Evolutionary conservation across 805 yeast genomes (phyloP).

Genomic region (Candida corydali): DNA sequence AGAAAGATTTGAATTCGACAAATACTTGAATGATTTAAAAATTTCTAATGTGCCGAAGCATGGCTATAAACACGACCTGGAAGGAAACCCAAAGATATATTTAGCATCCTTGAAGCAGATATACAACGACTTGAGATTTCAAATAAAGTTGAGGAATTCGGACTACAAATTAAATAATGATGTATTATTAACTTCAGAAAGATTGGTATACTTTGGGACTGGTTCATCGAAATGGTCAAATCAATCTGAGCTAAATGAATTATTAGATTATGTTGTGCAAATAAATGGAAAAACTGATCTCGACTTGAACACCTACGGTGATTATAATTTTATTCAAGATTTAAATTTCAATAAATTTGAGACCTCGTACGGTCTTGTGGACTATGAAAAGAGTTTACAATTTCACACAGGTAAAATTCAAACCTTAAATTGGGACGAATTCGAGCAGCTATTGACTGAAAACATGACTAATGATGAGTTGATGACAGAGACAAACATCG

Average conservation of each 20-base stretch:
- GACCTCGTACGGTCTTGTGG: conserved; percentile 26
- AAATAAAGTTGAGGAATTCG: conserved; percentile 30
- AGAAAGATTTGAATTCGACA: conserved; percentile 23
- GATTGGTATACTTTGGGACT: conserved; percentile 15
- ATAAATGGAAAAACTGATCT: conserved; percentile 14
- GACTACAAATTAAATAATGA: conserved; percentile 4
- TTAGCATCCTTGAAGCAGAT: conserved; percentile 50
- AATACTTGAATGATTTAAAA: conserved; percentile 2
- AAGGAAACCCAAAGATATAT: conserved; percentile 21
- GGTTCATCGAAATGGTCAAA: conserved; percentile 29
- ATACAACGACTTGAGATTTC: conserved; percentile 53
- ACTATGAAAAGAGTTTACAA: conserved; percentile 15
- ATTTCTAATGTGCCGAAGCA: conserved; percentile 5
- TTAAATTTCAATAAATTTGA: conserved; percentile 15
- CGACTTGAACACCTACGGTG: conserved; percentile 6
- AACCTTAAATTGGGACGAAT: conserved; percentile 16
- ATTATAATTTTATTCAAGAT: conserved; percentile 3
- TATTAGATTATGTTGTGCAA: conserved; percentile 25
- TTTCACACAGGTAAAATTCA: conserved; percentile 14
- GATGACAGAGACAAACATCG: conserved; percentile 14
- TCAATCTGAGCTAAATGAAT: conserved; percentile 22
- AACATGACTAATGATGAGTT: neutral
- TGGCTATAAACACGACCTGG: conserved; percentile 10
- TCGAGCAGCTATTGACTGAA: conserved; percentile 14
- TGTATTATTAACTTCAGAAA: conserved; percentile 8